Percentiles rank a stretch among this genome's conserved stretches.
Evolutionary conservation across 225 moss, liverwort and hornwort genomes (phyloP).

Genomic region (Climacium dendroides): DNA sequence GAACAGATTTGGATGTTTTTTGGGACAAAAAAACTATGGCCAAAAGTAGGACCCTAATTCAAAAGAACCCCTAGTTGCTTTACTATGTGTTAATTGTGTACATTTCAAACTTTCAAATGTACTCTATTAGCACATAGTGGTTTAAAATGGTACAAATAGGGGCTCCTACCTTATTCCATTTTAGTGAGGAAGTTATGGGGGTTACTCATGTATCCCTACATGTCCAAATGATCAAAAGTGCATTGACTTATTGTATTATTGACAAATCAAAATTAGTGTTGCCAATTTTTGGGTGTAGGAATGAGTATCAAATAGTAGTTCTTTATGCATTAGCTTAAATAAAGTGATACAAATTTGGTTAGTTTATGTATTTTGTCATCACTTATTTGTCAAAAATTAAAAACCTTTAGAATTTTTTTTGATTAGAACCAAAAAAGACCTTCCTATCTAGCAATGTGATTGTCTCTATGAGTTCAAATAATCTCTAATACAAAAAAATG

Average conservation of each 20-base stretch:
- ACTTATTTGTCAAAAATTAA: fast-evolving
- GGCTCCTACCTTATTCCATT: not conserved
- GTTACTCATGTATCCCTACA: too few relatives aligned
- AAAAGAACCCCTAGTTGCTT: not conserved
- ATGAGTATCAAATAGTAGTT: not conserved
- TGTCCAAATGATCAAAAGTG: not conserved
- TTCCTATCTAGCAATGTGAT: not conserved
- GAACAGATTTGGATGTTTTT: too few relatives aligned
- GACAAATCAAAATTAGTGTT: not conserved
- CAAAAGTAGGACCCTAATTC: fast-evolving
- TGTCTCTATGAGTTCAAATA: not conserved
- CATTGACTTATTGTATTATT: not conserved
- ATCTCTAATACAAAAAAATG: not conserved
- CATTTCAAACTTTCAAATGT: not conserved
- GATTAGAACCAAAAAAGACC: too few relatives aligned
- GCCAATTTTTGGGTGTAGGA: fast-evolving
- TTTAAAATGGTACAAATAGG: not conserved
- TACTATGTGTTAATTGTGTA: not conserved
- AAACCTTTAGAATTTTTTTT: too few relatives aligned
- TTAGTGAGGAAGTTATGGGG: fast-evolving
- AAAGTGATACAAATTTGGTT: not conserved
- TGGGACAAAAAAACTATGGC: fast-evolving
- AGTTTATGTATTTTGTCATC: not conserved
- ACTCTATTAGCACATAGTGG: not conserved
- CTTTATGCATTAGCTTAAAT: too few relatives aligned